A percentile compares a stretch with the other conserved stretches of the same genome.
These are phyloP conservation scores for Russula lepida DNA, from an alignment of 768 basidiomycete species.

Conservation along the genomic window DNA sequence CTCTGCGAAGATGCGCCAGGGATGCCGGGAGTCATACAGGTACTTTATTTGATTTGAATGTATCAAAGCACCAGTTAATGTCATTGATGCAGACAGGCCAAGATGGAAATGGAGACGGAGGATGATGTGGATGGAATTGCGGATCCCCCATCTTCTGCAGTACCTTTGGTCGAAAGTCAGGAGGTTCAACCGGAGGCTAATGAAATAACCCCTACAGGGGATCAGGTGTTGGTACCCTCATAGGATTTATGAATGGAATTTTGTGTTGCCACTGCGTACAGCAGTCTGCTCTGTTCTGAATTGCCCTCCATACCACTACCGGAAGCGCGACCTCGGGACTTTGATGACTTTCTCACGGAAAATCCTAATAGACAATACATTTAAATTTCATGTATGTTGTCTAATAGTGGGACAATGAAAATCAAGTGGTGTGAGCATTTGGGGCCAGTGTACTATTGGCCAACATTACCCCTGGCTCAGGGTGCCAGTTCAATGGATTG, in stretches of 20 bases:
- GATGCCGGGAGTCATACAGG: conserved; percentile 58
- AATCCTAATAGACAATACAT: too few species aligned
- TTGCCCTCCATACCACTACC: too few species aligned
- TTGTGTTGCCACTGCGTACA: too few species aligned
- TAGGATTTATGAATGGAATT: background rate
- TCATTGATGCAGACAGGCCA: conserved; percentile 4
- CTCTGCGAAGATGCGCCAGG: conserved; percentile 37
- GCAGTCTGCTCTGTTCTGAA: too few species aligned
- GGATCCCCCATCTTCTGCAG: background rate
- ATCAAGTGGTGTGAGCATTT: too few species aligned
- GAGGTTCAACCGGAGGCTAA: background rate
- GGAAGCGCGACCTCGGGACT: too few species aligned
- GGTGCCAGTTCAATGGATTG: too few species aligned
- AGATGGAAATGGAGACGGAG: conserved; percentile 19
- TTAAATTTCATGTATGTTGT: too few species aligned
- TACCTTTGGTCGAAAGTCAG: background rate
- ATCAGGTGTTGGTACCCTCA: background rate
- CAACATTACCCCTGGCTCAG: too few species aligned
- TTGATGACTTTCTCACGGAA: too few species aligned
- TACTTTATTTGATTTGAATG: conserved; percentile 21
- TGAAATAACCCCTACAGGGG: background rate
- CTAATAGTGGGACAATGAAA: too few species aligned
- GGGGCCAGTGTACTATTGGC: too few species aligned
- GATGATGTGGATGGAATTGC: conserved; percentile 8
- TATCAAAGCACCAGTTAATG: background rate